phyloP scores from a whole-genome alignment of 2,329 filamentous ascomycete species.

The Raffaelea deltoideospora region DNA sequence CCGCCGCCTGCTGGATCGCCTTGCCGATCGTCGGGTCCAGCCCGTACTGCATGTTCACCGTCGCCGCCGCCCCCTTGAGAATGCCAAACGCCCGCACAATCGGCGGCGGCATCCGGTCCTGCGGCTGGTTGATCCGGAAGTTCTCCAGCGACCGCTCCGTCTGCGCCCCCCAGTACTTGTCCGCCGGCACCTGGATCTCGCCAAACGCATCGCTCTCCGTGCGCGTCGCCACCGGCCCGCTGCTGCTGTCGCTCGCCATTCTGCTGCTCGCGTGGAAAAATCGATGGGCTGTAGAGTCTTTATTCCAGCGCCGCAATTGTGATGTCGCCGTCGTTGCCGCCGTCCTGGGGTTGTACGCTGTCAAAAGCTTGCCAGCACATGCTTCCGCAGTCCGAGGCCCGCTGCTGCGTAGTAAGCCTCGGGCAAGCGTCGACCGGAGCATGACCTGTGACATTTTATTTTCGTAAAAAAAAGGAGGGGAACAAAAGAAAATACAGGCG shows the following conservation, averaged over 20 bases:
- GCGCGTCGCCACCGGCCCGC: slow-evolving; percentile 35
- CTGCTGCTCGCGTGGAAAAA: slow-evolving; percentile 7
- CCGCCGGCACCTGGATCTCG: slow-evolving; percentile 76
- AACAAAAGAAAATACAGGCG: not conserved
- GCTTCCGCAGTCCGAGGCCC: not conserved
- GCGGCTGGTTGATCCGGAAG: slow-evolving; percentile 98
- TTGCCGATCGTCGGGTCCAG: slow-evolving; percentile 81
- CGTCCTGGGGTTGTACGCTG: not conserved
- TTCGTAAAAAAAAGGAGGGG: not conserved
- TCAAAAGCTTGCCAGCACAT: not conserved
- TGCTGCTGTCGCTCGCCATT: too few species aligned
- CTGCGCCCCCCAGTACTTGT: slow-evolving; percentile 98
- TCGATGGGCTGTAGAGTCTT: too few species aligned
- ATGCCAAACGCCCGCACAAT: slow-evolving; percentile 91
- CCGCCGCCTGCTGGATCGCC: slow-evolving; percentile 87
- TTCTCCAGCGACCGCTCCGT: slow-evolving; percentile 92
- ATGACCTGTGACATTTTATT: slow-evolving; percentile 1
- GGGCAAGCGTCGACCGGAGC: slow-evolving; percentile 8
- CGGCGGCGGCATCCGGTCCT: slow-evolving; percentile 93
- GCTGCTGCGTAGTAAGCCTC: slow-evolving; percentile 6
- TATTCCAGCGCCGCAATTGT: too few species aligned
- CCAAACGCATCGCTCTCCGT: slow-evolving; percentile 96
- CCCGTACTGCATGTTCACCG: slow-evolving; percentile 88
- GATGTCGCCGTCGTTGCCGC: too few species aligned
- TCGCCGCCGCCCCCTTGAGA: slow-evolving; percentile 89